A percentile compares a stretch with the other conserved stretches of the same genome.
Evolutionary conservation across 2,329 filamentous ascomycete species (phyloP).

Genomic region (Aureobasidium sp.): DNA sequence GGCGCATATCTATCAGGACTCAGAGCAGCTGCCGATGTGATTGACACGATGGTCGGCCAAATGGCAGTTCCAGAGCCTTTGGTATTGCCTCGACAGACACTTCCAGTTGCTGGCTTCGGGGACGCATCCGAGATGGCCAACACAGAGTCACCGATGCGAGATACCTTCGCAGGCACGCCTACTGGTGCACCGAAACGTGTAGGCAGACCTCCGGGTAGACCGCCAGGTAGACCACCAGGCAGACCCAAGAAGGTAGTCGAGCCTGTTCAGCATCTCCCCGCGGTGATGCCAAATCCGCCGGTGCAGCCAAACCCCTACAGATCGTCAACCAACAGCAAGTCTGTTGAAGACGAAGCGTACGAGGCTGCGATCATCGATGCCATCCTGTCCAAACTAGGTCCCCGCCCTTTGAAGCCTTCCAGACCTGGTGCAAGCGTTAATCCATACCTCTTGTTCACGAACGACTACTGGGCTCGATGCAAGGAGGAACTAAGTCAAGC

Average conservation of each 20-base stretch:
- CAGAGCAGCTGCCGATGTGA: slow-evolving; percentile 76
- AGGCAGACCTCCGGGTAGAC: background rate
- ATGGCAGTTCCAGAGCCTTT: slow-evolving; percentile 70
- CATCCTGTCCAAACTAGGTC: slow-evolving; percentile 58
- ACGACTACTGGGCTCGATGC: slow-evolving; percentile 55
- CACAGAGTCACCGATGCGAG: background rate
- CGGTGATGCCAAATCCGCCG: background rate
- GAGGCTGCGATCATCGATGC: slow-evolving; percentile 49
- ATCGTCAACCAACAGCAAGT: slow-evolving; percentile 11
- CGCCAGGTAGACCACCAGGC: background rate
- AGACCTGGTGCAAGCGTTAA: slow-evolving; percentile 62
- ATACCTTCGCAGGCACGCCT: background rate
- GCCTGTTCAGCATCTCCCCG: slow-evolving; percentile 3
- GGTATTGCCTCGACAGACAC: slow-evolving; percentile 50
- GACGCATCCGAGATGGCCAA: background rate
- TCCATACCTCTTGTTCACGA: slow-evolving; percentile 84
- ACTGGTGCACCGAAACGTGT: background rate
- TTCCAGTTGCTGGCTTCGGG: slow-evolving; percentile 32
- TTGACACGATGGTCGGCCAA: slow-evolving; percentile 71
- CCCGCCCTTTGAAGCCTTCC: slow-evolving; percentile 60
- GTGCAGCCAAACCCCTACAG: slow-evolving; percentile 12
- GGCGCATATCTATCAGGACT: slow-evolving; percentile 92
- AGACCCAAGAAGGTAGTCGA: slow-evolving; percentile 12
- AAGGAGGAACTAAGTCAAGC: slow-evolving; percentile 59
- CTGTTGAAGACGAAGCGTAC: slow-evolving; percentile 38